Percentiles rank a stretch among this genome's conserved stretches.
Evolutionary conservation across 2,329 filamentous ascomycete genomes (phyloP).

Genomic region (Pseudogymnoascus pannorum): DNA sequence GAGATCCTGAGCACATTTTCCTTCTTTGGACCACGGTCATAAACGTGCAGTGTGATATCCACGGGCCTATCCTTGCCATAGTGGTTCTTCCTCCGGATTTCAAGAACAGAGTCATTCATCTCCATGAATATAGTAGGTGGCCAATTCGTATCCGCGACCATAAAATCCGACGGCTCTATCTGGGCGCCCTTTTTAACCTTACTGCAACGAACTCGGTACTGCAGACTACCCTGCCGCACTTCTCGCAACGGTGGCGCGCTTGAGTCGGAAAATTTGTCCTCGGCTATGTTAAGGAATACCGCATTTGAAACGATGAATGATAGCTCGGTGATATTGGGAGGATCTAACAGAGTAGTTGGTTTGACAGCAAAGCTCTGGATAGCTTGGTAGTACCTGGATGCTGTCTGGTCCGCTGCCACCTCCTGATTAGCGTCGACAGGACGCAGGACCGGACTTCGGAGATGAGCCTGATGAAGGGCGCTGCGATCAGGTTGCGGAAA

Average conservation of each 20-base stretch:
- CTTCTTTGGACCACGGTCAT: conserved; percentile 18
- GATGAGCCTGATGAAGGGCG: conserved; percentile 51
- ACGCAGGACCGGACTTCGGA: conserved; percentile 44
- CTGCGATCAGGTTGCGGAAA: conserved; percentile 38
- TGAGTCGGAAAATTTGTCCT: conserved; percentile 17
- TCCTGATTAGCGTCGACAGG: conserved; percentile 12
- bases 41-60: conserved; percentile 55
- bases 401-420: conserved; percentile 22
- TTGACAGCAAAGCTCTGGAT: conserved; percentile 43
- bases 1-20: conserved; percentile 54
- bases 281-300: conserved; percentile 20
- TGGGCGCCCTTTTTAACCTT: conserved; percentile 20
- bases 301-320: conserved; percentile 25
- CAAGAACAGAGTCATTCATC: conserved; percentile 55
- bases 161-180: conserved; percentile 46
- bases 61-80: conserved; percentile 69
- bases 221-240: conserved; percentile 43
- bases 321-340: conserved; percentile 30
- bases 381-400: conserved; percentile 44
- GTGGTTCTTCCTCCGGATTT: conserved; percentile 59
- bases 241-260: conserved; percentile 27
- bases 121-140: conserved; percentile 61
- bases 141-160: conserved; percentile 59
- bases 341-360: conserved; percentile 33
- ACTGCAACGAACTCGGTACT: conserved; percentile 65